Evolutionary conservation across 1,139 yeast species (phyloP), one percentile per base, ranked within the genome.

Genomic region (Taphrina betulina): DNA sequence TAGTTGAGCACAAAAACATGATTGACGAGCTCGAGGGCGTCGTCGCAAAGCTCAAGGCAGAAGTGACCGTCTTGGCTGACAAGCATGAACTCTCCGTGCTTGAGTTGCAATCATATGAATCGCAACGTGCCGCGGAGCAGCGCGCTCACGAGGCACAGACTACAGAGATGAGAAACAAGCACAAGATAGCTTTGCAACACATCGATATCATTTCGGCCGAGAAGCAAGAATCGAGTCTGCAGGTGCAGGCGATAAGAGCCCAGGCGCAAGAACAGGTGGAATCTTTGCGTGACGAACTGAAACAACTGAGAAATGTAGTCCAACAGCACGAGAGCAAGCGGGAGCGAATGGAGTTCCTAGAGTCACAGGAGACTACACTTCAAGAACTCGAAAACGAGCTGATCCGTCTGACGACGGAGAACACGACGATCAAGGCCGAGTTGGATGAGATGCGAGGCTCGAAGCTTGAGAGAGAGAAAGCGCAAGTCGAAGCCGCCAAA

Each of bases 351-450:
- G n/a, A n/a, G n/a, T n/a, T n/a, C n/a, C n/a, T n/a, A n/a, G n/a
- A n/a, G n/a, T n/a, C n/a, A n/a, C n/a, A n/a, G n/a, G 42, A 38
- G 26, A 33, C 41, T 5, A 28, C 19, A 28, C 24, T 51, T 34
- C 26, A 16, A 10, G 23, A 22, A 5, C 48, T 45, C 35, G 58
- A 54, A 38, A 38, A 26, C n/a, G 58, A 54, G 10, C 28, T 50
- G n/a, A n/a, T n/a, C n/a, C n/a, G n/a, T n/a, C n/a, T n/a, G n/a
- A n/a, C n/a, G n/a, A n/a, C n/a, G n/a, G 55, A 35, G 22, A 51
- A 37, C 35, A 38, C 46, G 19, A 28, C 42, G 26, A 33, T 51
- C 22, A 51, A 51, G 37, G 54, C 55, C 5, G 46, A 51, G 20
- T 23, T 51, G 17, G 55, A 51, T 17, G 29, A 26, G 17, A 19